A percentile compares a stretch with the other conserved stretches of the same genome.
Conservation (phyloP, 1,139 yeast genomes). For the Protomyces gravidus region DNA sequence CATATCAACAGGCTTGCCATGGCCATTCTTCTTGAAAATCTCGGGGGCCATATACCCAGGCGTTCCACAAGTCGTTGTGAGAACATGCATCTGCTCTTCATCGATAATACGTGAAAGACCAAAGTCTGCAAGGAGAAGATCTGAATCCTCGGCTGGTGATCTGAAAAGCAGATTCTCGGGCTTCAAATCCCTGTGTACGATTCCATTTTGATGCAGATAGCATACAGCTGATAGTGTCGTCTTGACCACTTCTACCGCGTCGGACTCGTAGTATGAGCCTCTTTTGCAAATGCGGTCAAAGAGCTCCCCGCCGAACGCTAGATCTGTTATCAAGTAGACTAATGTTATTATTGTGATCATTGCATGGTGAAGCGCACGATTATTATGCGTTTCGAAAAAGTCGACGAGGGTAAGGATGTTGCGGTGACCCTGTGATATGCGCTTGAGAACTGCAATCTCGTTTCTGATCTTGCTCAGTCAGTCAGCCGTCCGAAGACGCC, state of each 20-base stretch:
- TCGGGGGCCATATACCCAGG: conserved; percentile 76
- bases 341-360: background rate
- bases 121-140: conserved; percentile 65
- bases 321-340: conserved; percentile 60
- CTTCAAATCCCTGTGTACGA: conserved; percentile 88
- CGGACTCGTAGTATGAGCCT: conserved; percentile 50
- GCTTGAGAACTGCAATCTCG: conserved; percentile 53
- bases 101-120: conserved; percentile 55
- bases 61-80: conserved; percentile 60
- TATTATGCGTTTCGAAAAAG: conserved; percentile 62
- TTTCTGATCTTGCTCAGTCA: conserved; percentile 44
- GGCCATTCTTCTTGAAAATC: conserved; percentile 51
- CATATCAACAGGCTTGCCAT: conserved; percentile 57
- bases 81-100: conserved; percentile 42
- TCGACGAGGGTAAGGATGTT: conserved; percentile 63
- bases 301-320: conserved; percentile 67
- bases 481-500: background rate
- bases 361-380: conserved; percentile 35
- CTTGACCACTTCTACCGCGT: conserved; percentile 51
- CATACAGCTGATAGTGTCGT: conserved; percentile 51
- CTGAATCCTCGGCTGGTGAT: conserved; percentile 46
- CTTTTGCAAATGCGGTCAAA: conserved; percentile 56
- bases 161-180: conserved; percentile 79
- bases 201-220: conserved; percentile 70
- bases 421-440: conserved; percentile 49